A percentile compares a stretch with the other conserved stretches of the same genome.
Evolutionary conservation across 2,329 filamentous ascomycete genomes (phyloP).

Genomic region (Colletotrichum liriopes): DNA sequence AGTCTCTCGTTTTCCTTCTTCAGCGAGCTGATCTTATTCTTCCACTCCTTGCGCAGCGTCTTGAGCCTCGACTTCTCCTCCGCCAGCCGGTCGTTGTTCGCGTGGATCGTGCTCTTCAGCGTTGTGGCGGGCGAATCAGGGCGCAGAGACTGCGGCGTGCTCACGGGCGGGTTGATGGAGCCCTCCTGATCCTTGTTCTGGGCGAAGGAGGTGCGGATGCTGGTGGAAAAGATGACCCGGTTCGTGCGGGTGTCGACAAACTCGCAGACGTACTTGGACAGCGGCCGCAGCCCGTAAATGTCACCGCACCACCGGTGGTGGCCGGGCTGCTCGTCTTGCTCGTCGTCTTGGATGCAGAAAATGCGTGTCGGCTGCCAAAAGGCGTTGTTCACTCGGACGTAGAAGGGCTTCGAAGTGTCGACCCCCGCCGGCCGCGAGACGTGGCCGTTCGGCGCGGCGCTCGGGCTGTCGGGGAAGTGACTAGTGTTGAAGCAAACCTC

Average conservation of each 20-base stretch:
- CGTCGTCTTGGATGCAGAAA: constrained; percentile 61
- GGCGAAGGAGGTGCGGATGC: constrained; percentile 76
- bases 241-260: constrained; percentile 79
- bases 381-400: constrained; percentile 83
- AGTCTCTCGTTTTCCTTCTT: constrained; percentile 83
- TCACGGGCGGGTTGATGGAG: constrained; percentile 51
- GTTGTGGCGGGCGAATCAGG: constrained; percentile 85
- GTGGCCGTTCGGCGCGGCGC: constrained; percentile 49
- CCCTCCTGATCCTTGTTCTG: constrained; percentile 59
- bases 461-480: constrained; percentile 67
- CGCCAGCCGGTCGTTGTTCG: constrained; percentile 78
- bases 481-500: constrained; percentile 84
- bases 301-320: constrained; percentile 78
- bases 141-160: constrained; percentile 73
- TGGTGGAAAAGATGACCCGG: constrained; percentile 79
- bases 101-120: constrained; percentile 81
- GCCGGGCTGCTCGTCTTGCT: constrained; percentile 47
- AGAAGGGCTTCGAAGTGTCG: constrained; percentile 82
- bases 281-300: constrained; percentile 78
- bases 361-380: constrained; percentile 86
- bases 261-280: constrained; percentile 85
- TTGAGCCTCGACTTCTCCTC: constrained; percentile 81
- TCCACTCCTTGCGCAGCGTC: constrained; percentile 81
- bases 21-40: constrained; percentile 75
- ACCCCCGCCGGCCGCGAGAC: constrained; percentile 64